phyloP scores from a whole-genome alignment of 768 basidiomycete genomes.

The Trichaptum fuscoviolaceum region DNA sequence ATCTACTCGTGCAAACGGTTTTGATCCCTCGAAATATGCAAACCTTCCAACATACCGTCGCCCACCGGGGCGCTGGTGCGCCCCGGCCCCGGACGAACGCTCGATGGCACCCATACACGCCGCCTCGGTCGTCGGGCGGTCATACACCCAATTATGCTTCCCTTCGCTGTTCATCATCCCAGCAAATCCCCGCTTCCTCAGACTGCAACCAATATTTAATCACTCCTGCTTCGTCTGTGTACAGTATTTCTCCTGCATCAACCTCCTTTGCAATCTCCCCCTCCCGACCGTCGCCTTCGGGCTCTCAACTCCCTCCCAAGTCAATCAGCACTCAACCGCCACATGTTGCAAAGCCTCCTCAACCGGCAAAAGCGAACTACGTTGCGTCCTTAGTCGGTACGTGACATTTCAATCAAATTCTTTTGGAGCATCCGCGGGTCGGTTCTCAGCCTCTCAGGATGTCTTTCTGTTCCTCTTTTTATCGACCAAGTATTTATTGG shows the following conservation, averaged over 20 bases:
- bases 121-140: constrained; percentile 27
- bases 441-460: constrained; percentile 7
- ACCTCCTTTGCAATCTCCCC: constrained; percentile 24
- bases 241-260: constrained; percentile 23
- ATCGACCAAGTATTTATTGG: neutral
- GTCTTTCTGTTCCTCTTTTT: constrained; percentile 6
- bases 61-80: constrained; percentile 65
- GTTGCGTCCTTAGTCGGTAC: constrained; percentile 66
- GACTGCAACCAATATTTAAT: constrained; percentile 36
- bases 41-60: constrained; percentile 43
- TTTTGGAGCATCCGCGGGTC: constrained; percentile 11
- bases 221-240: constrained; percentile 54
- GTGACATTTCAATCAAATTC: constrained; percentile 22
- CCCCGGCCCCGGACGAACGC: constrained; percentile 60
- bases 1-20: neutral
- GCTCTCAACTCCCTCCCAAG: constrained; percentile 31
- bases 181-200: constrained; percentile 27
- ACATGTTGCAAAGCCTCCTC: constrained; percentile 10
- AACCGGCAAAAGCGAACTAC: constrained; percentile 47
- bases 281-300: constrained; percentile 30
- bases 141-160: constrained; percentile 22
- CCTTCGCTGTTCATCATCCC: constrained; percentile 26
- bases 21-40: constrained; percentile 21
- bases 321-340: constrained; percentile 33
- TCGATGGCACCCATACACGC: constrained; percentile 78